Evolutionary conservation across 129 eudicot genomes (phyloP).

Genomic region (Helianthus tuberosus): DNA sequence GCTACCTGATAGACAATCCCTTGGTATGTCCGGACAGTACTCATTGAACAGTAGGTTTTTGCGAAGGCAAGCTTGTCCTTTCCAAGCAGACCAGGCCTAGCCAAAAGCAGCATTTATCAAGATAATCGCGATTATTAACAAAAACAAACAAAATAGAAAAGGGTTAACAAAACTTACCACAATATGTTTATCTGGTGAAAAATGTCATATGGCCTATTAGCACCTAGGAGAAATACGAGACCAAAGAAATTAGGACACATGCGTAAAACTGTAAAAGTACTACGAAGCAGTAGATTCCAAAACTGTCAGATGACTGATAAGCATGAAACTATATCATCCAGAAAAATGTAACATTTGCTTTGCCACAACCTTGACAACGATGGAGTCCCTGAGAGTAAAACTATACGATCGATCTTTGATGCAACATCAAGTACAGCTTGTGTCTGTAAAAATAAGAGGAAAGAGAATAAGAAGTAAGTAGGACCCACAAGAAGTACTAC

Average conservation of each 20-base stretch:
- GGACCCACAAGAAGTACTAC: not conserved
- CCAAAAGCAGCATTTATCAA: constrained; percentile 29
- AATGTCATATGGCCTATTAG: constrained; percentile 96
- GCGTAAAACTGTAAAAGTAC: constrained; percentile 13
- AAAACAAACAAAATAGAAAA: not conserved
- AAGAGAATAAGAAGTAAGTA: constrained; percentile 12
- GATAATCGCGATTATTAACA: constrained; percentile 4
- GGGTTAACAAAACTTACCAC: constrained; percentile 54
- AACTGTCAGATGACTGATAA: constrained; percentile 22
- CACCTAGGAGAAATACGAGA: constrained; percentile 67
- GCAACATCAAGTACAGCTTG: constrained; percentile 84
- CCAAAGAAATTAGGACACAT: constrained; percentile 34
- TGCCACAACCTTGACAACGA: constrained; percentile 91
- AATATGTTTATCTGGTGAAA: constrained; percentile 92
- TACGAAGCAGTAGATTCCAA: not conserved
- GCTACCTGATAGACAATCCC: constrained; percentile 76
- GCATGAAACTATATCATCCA: constrained; percentile 18
- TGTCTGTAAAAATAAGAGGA: constrained; percentile 51
- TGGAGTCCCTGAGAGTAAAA: constrained; percentile 95
- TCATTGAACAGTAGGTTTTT: constrained; percentile 74
- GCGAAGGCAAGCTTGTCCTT: constrained; percentile 81
- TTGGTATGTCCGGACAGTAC: constrained; percentile 45
- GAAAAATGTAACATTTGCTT: constrained; percentile 9
- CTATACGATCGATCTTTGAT: constrained; percentile 59
- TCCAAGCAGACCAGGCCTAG: constrained; percentile 97